Conservation (phyloP, 163 green algal genomes). For the Scenedesmus sp. region DNA sequence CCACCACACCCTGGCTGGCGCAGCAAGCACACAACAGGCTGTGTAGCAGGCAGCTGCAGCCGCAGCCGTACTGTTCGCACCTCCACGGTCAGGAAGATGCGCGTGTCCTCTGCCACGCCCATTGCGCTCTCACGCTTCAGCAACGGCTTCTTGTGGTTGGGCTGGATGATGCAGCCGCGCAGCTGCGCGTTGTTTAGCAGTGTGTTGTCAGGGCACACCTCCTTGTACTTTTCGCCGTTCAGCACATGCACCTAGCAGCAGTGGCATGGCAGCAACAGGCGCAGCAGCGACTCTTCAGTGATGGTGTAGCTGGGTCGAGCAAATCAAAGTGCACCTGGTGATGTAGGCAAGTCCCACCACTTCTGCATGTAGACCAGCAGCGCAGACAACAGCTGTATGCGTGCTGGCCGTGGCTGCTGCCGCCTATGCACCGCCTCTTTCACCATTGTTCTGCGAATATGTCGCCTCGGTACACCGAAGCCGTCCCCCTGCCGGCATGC, state of each 20-base stretch:
- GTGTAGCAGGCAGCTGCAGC: not conserved
- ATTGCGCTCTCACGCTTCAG: slow-evolving; percentile 64
- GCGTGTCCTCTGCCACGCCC: slow-evolving; percentile 39
- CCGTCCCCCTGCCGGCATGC: not conserved
- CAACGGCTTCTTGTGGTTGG: slow-evolving; percentile 71
- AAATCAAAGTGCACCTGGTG: not conserved
- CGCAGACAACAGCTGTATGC: not conserved
- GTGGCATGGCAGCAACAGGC: not conserved
- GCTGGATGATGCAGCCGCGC: slow-evolving; percentile 66
- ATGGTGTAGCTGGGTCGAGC: not conserved
- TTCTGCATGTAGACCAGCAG: too few relatives aligned
- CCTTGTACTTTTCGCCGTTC: slow-evolving; percentile 80
- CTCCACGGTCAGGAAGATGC: slow-evolving; percentile 52
- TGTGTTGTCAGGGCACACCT: slow-evolving; percentile 77
- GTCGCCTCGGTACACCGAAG: too few relatives aligned
- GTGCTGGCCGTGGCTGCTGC: too few relatives aligned
- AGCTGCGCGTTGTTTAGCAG: slow-evolving; percentile 65
- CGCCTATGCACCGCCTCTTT: too few relatives aligned
- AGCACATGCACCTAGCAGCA: slow-evolving; percentile 68
- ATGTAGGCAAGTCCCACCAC: too few relatives aligned
- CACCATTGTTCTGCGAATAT: too few relatives aligned
- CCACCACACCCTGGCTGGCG: too few relatives aligned
- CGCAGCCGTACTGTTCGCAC: slow-evolving; percentile 4
- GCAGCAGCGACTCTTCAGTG: not conserved
- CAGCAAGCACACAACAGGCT: not conserved